Evolutionary conservation across 768 basidiomycete species (phyloP).

Genomic region (Rubroboletus satanas): DNA sequence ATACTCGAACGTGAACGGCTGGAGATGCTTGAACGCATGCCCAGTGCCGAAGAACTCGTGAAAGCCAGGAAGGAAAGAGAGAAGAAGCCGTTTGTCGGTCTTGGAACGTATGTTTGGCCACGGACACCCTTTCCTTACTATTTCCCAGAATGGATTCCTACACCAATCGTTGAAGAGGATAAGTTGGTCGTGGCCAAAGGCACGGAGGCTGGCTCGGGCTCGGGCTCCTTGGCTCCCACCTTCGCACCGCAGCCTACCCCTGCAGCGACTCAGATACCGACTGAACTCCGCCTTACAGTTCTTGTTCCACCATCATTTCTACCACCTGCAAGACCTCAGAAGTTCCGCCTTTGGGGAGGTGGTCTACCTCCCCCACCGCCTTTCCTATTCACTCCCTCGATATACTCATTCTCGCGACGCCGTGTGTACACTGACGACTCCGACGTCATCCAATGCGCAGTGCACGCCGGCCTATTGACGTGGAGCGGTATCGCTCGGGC

Average conservation of each 20-base stretch:
- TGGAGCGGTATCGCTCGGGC: slow-evolving; percentile 42
- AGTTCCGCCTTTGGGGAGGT: slow-evolving; percentile 69
- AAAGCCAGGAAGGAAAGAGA: slow-evolving; percentile 29
- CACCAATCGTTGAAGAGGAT: slow-evolving; percentile 25
- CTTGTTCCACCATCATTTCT: slow-evolving; percentile 58
- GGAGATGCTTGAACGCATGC: slow-evolving; percentile 31
- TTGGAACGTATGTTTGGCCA: slow-evolving; percentile 31
- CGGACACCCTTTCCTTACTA: slow-evolving; percentile 33
- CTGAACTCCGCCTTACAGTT: slow-evolving; percentile 43
- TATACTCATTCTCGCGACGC: slow-evolving; percentile 35
- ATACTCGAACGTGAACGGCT: slow-evolving; percentile 31
- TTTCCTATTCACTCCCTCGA: slow-evolving; percentile 26
- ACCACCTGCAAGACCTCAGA: slow-evolving; percentile 49
- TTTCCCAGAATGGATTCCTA: slow-evolving; percentile 33
- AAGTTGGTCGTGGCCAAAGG: slow-evolving; percentile 17
- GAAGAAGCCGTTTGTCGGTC: slow-evolving; percentile 28
- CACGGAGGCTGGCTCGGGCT: slow-evolving; percentile 25
- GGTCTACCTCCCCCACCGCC: slow-evolving; percentile 45
- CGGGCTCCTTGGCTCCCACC: slow-evolving; percentile 23
- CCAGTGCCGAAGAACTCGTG: slow-evolving; percentile 32
- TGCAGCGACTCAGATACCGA: slow-evolving; percentile 17
- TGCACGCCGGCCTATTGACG: slow-evolving; percentile 56
- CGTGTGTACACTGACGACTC: slow-evolving; percentile 78
- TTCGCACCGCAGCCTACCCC: slow-evolving; percentile 7
- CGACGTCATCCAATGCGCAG: slow-evolving; percentile 62